Evolutionary conservation across 2,329 filamentous ascomycete genomes (phyloP), one percentile per base, ranked within the genome.

Genomic region (Fusarium domesticum): DNA sequence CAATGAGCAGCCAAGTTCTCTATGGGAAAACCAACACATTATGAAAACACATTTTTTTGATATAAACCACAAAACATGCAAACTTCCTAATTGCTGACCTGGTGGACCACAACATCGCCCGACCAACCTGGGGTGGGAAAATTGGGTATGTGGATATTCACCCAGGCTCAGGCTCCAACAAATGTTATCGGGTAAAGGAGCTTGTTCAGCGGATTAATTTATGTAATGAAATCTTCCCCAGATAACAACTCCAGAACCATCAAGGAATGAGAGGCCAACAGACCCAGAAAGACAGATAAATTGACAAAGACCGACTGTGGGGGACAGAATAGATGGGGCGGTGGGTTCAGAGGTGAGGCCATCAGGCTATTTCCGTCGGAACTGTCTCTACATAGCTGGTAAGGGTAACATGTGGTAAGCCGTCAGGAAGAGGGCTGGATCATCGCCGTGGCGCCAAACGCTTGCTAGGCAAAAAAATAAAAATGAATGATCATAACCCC

Each of bases 221-320:
- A 35, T 25, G 45, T 53, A 49, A 53, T 30, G 45, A 49, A 53
- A 53, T 20, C 35, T 51, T 48, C 45, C 51, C 45, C 48, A 47
- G 43, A 49, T 45, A 43, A 20, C 39, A 43, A 25, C 14, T 14
- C 19, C 18, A 37, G 44, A 42, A 34, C 37, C 23, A 38, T 42
- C 35, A 51, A 35, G 36, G 39, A 18, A 15, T 20, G 30, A 40
- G 37, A 44, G 33, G 43, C 36, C 25, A 28, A 7, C 18, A 8
- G 30, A 18, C 16, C 32, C 30, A 35, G 12, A 28, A 33, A 36
- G 20, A 23, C 36, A n/a, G 33, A 42, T 30, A 23, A 23, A 23
- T 6, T 23, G 20, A 23, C n/a, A 23, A 23, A 10, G 20, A 23
- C 10, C 6, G 20, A 23, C 10, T 6, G 10, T 23, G 10, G 6